These are phyloP conservation scores for Candida nemodendra DNA, from an alignment of 805 yeast species.

Conservation along the genomic window DNA sequence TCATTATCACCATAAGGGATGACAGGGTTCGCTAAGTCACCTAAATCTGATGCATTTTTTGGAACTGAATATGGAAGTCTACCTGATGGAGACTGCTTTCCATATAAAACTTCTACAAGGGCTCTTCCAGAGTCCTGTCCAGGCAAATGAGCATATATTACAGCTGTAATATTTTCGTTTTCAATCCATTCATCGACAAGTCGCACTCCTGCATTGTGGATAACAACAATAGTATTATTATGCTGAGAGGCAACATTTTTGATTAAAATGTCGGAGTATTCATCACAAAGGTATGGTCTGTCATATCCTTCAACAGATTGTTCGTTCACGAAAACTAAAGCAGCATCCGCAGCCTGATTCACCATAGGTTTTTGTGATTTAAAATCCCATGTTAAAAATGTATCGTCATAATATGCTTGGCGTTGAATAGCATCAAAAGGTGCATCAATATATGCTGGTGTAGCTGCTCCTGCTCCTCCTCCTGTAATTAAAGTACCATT, in stretches of 20 bases:
- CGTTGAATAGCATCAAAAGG: constrained; percentile 55
- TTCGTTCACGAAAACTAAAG: constrained; percentile 54
- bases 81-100: constrained; percentile 63
- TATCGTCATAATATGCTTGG: constrained; percentile 34
- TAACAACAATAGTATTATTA: constrained; percentile 54
- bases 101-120: constrained; percentile 56
- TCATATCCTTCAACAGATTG: constrained; percentile 59
- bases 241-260: constrained; percentile 47
- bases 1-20: constrained; percentile 28
- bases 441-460: constrained; percentile 54
- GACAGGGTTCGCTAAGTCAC: constrained; percentile 35
- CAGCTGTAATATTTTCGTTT: constrained; percentile 56
- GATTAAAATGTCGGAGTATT: constrained; percentile 53
- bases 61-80: constrained; percentile 64
- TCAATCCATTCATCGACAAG: constrained; percentile 56
- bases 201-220: constrained; percentile 62
- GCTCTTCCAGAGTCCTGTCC: constrained; percentile 52
- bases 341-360: constrained; percentile 44
- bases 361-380: constrained; percentile 43
- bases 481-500: constrained; percentile 58
- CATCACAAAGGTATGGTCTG: constrained; percentile 53
- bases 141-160: constrained; percentile 39
- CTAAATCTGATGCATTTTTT: constrained; percentile 43
- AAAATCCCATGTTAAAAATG: constrained; percentile 15
- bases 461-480: constrained; percentile 65